phyloP scores from a whole-genome alignment of 169 alveolate genomes.

The Pseudocohnilembus persalinus region DNA sequence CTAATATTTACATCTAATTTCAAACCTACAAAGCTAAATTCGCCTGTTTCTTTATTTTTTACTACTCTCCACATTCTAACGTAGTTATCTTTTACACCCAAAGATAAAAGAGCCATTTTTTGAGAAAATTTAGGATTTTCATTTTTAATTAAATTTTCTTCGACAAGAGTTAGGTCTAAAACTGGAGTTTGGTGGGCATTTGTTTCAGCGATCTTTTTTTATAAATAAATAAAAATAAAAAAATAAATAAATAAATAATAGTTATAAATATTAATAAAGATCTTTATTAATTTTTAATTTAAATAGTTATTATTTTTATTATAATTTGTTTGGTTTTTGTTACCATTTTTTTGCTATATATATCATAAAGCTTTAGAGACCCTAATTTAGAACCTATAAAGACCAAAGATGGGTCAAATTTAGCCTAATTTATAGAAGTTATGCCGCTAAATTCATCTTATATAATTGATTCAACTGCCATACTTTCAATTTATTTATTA shows the following conservation, averaged over 20 bases:
- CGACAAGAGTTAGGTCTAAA: neutral
- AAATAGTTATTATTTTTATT: too few species aligned
- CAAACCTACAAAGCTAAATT: neutral
- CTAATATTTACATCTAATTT: neutral
- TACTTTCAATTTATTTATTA: neutral
- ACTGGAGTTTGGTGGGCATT: neutral
- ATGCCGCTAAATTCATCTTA: neutral
- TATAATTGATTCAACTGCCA: neutral
- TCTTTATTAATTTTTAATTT: too few species aligned
- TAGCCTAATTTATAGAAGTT: neutral
- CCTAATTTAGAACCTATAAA: neutral
- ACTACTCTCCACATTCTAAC: neutral
- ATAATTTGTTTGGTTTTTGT: too few species aligned
- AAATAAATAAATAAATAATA: too few species aligned
- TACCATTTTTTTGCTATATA: neutral
- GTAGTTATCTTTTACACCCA: neutral
- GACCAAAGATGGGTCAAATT: neutral
- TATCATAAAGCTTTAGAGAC: neutral
- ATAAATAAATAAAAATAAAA: too few species aligned
- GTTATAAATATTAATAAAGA: too few species aligned
- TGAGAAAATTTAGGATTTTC: neutral
- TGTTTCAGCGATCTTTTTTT: neutral
- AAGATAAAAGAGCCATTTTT: neutral
- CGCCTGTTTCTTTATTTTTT: neutral
- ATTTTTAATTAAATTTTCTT: neutral